Base-by-base conservation (phyloP, 768 basidiomycete genomes). In the Russula virescens region DNA sequence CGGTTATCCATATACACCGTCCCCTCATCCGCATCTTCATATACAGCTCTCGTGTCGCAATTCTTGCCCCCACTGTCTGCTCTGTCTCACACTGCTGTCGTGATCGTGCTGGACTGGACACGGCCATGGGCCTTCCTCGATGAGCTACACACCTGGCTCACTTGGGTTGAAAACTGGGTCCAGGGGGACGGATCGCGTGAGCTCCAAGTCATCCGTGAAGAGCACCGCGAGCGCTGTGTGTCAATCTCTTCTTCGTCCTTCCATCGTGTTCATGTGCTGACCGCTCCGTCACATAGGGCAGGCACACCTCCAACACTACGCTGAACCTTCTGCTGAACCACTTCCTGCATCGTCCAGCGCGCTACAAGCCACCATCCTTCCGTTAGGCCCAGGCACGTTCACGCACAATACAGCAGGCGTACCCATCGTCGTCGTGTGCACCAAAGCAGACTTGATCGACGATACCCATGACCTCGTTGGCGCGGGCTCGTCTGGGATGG, bases 61-160 rank as follows among this genome's bases (percentile, higher is more conserved):
- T 91, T 93, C 66, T 74, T 94, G 26, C 89, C 91, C 1, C 87
- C 92, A 1, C 79, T 83, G 60, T 76, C 81, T 31, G 77, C 83
- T 7, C 74, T 92, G 14, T 81, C 82, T 3, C 86, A 91, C 65
- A 88, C 89, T 0, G 77, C 91, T 34, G 84, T 94, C 49, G 76
- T 97, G 69, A 89, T 98, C 68, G 84, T 87, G 0, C 77, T 99
- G 11, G 96, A 99, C 73, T 99, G 97, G 96, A 96, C 94, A 68
- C 83, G 83, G 66, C 96, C 96, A 1, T 95, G 92, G 85, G 83
- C 86, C 1, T 98, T 98, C 72, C 76, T 97, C 2, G 83, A 88
- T 16, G 89, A 98, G 69, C 75, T 99, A 11, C 78, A 89, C 64
- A 81, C 76, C 50, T 98, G 96, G 96, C 75, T 98, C 51, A 74